Evolutionary conservation across 139 green algal species (phyloP).

Genomic region (Volvox reticuliferus): DNA sequence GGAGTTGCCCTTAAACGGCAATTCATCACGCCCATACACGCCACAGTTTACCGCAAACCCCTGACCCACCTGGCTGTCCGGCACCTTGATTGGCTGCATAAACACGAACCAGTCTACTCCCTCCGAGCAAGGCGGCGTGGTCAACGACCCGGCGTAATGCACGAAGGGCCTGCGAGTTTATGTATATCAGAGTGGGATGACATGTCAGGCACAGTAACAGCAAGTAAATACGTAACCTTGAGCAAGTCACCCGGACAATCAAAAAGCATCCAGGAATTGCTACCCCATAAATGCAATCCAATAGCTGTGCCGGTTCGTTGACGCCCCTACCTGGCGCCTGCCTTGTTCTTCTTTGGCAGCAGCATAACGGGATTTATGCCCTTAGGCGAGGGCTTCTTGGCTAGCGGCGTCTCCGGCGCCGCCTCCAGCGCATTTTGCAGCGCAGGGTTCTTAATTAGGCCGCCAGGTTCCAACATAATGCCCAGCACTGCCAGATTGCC

Average conservation of each 20-base stretch:
- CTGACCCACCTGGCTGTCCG: conserved; percentile 63
- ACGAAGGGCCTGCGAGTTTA: conserved; percentile 61
- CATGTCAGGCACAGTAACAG: no score
- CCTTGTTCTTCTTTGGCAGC: conserved; percentile 62
- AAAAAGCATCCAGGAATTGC: no score
- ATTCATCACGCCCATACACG: no score
- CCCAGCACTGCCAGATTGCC: conserved; percentile 68
- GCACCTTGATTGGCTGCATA: conserved; percentile 64
- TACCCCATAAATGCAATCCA: no score
- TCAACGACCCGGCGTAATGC: conserved; percentile 87
- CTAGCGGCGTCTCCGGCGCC: conserved; percentile 45
- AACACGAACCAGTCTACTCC: conserved; percentile 87
- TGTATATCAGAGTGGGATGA: no score
- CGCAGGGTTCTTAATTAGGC: conserved; percentile 56
- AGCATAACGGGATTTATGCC: conserved; percentile 67
- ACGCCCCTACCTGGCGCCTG: neutral
- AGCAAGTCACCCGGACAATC: no score
- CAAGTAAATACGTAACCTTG: no score
- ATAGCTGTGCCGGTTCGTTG: no score
- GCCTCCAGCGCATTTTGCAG: conserved; percentile 57
- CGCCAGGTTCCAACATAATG: conserved; percentile 62
- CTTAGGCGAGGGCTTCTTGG: conserved; percentile 28
- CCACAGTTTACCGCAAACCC: no score
- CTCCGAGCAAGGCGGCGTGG: conserved; percentile 90
- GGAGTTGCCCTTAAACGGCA: no score